Evolutionary conservation across 257 asterid species (phyloP).

Genomic region (Scutellaria baicalensis): DNA sequence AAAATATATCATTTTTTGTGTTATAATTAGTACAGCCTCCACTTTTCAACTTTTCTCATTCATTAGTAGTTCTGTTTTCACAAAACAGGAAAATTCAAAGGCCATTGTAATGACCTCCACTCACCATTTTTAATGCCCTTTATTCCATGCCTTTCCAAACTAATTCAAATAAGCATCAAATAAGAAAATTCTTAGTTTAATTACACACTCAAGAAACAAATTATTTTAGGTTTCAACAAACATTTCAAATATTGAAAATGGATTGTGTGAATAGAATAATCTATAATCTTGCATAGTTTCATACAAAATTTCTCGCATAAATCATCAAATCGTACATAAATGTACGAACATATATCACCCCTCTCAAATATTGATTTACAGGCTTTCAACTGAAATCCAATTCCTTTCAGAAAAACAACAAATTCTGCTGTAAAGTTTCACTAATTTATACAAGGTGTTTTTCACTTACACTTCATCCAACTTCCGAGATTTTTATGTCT

Average conservation of each 20-base stretch:
- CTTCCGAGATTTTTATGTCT: conserved; percentile 32
- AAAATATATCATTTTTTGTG: too few species aligned
- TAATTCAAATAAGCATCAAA: conserved; percentile 20
- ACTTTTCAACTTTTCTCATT: neutral
- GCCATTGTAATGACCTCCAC: neutral
- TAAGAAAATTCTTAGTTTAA: too few species aligned
- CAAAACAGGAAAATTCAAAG: too few species aligned
- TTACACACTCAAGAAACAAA: too few species aligned
- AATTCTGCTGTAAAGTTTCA: neutral
- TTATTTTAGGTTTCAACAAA: too few species aligned
- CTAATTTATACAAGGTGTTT: conserved; percentile 5
- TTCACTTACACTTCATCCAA: neutral
- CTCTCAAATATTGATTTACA: neutral
- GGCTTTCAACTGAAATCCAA: neutral
- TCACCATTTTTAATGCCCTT: conserved; percentile 22
- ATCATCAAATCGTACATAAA: neutral
- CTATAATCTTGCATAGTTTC: neutral
- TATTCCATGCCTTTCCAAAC: conserved; percentile 12
- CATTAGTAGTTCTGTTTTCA: neutral
- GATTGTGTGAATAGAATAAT: too few species aligned
- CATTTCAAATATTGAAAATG: too few species aligned
- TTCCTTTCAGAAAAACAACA: neutral
- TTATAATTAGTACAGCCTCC: too few species aligned
- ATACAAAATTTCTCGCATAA: neutral
- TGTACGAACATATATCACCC: conserved; percentile 5